These are phyloP conservation scores for Alternaria consortialis DNA, from an alignment of 2,329 filamentous ascomycete species.

Conservation along the genomic window DNA sequence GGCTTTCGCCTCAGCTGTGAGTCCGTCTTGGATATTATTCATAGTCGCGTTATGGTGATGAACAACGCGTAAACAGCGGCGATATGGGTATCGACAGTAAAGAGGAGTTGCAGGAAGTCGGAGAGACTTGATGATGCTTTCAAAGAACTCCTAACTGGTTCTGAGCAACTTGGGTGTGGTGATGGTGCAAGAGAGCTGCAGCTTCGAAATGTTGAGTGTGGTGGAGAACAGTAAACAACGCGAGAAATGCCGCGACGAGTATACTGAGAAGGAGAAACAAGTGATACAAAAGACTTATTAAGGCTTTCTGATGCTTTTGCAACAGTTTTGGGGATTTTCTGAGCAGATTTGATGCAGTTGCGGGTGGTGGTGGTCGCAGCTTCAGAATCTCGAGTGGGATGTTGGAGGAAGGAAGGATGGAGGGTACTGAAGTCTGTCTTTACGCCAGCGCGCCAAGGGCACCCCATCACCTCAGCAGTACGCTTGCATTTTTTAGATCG, in stretches of 20 bases:
- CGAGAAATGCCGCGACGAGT: constrained; percentile 20
- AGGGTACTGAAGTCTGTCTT: constrained; percentile 6
- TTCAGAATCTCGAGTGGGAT: constrained; percentile 24
- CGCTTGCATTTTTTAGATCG: not conserved
- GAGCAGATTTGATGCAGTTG: constrained; percentile 8
- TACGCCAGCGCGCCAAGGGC: constrained; percentile 13
- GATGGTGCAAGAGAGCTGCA: constrained; percentile 2
- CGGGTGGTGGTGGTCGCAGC: constrained; percentile 21
- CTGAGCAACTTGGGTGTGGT: constrained; percentile 3
- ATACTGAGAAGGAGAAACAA: not conserved
- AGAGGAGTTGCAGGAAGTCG: not conserved
- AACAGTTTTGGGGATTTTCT: constrained; percentile 7
- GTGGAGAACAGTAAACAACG: constrained; percentile 33
- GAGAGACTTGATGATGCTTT: not conserved
- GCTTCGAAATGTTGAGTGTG: not conserved
- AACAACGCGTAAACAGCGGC: constrained; percentile 28
- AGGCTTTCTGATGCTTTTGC: constrained; percentile 3
- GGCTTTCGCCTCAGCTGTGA: constrained; percentile 48
- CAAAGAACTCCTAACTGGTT: not conserved
- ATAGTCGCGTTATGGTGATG: constrained; percentile 29
- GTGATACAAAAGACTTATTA: not conserved
- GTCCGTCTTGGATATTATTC: constrained; percentile 18
- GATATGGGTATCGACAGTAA: not conserved
- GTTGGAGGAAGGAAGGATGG: constrained; percentile 28
- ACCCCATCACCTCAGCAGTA: not conserved